A percentile compares a stretch with the other conserved stretches of the same genome.
phyloP scores from a whole-genome alignment of 805 yeast genomes.

The Ascoidea rubescens region DNA sequence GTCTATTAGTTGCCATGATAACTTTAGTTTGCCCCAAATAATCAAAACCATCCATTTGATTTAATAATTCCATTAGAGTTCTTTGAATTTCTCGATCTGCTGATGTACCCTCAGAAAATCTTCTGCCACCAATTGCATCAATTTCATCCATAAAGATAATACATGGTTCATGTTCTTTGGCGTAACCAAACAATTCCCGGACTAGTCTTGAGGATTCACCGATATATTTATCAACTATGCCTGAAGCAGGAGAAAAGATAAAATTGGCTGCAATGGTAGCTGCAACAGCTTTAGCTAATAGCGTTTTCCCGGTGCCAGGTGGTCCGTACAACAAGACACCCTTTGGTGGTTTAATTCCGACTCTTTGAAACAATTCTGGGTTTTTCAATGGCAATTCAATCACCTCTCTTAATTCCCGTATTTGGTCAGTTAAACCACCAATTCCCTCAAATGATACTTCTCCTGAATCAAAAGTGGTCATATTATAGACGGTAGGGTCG shows the following conservation, averaged over 20 bases:
- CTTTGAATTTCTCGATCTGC: slow-evolving; percentile 98
- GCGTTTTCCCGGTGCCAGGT: slow-evolving; percentile 95
- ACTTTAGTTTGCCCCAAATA: slow-evolving; percentile 93
- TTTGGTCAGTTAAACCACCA: slow-evolving; percentile 94
- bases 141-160: slow-evolving; percentile 97
- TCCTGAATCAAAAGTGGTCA: slow-evolving; percentile 98
- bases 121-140: slow-evolving; percentile 97
- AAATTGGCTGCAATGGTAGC: slow-evolving; percentile 98
- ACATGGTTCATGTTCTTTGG: slow-evolving; percentile 96
- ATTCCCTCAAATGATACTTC: slow-evolving; percentile 88
- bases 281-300: slow-evolving; percentile 94
- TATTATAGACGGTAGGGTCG: slow-evolving; percentile 93
- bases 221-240: slow-evolving; percentile 93
- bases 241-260: slow-evolving; percentile 96
- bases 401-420: slow-evolving; percentile 91
- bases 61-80: slow-evolving; percentile 90
- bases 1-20: slow-evolving; percentile 99
- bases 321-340: slow-evolving; percentile 95
- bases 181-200: slow-evolving; percentile 96
- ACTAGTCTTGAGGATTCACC: slow-evolving; percentile 96
- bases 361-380: slow-evolving; percentile 88
- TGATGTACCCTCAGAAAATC: slow-evolving; percentile 95
- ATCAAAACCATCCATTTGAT: slow-evolving; percentile 98
- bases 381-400: slow-evolving; percentile 92
- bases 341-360: slow-evolving; percentile 97